Evolutionary conservation across 768 basidiomycete genomes (phyloP), one percentile per base, ranked within the genome.

Genomic region (Gymnopilus dilepis): DNA sequence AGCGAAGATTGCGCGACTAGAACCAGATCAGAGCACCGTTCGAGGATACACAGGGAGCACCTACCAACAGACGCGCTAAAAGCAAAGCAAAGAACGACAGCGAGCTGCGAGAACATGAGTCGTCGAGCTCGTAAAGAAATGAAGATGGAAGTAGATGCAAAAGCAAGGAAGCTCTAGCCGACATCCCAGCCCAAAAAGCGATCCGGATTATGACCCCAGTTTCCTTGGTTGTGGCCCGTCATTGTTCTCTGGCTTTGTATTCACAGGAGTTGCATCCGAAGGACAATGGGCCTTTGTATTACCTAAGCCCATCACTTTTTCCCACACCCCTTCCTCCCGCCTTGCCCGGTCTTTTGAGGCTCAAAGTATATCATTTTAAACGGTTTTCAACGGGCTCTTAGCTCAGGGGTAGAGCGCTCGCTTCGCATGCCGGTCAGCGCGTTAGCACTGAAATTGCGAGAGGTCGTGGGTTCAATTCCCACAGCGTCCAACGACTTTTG

Each of bases 1-100:
- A 75, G 79, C 76, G 81, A 80, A 76, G 79, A 76, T 74, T 88
- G 86, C 61, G 88, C 87, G 71, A 79, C 84, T 86, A 51, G 8
- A 28, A 31, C 4, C 53, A 38, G 26, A 59, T 63, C 26, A 67
- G 33, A 57, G 63, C 17, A 58, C 43, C 34, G 59, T 21, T 24
- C n/a, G 28, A 26, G 42, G 31, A 48, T 37, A 21, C 38, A 28
- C 40, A 6, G n/a, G 8, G 34, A 21, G 5, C 11, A 73, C 80
- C 72, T 67, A 81, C 80, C 72, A 70, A 73, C 77, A 72, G 69
- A 71, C 63, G 70, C 72, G 64, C 67, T 61, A 54, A 77, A 67
- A 65, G 70, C 60, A 63, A 77, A 53, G 60, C 65, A 71, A 62
- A 77, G 56, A 68, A 72, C 62, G 64, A 78, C 66, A 65, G 77